Conservation (phyloP, 257 asterid species). For the Buddleja alternifolia region DNA sequence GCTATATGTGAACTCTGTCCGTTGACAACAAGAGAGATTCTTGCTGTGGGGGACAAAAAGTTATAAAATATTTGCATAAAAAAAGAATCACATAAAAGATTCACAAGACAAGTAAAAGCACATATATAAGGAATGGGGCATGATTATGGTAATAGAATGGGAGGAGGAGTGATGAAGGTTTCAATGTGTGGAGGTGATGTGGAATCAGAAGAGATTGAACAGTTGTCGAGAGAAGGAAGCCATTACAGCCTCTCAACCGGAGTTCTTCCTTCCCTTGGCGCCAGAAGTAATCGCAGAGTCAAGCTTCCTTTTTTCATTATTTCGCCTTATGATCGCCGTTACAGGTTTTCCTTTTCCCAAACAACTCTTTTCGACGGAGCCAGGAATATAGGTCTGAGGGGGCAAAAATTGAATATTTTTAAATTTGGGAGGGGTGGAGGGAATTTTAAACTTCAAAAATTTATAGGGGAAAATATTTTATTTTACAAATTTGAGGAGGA, state of each 20-base stretch:
- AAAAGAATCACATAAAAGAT: too few relatives aligned
- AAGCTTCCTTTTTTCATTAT: conserved; percentile 48
- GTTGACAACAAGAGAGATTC: too few relatives aligned
- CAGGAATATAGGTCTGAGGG: too few relatives aligned
- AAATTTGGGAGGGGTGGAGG: too few relatives aligned
- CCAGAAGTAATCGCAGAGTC: conserved; percentile 38
- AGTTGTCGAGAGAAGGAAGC: conserved; percentile 49
- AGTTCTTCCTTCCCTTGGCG: conserved; percentile 64
- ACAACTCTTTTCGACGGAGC: background rate
- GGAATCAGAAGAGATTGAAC: conserved; percentile 36
- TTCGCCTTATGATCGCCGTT: conserved; percentile 59
- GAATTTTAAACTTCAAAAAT: too few relatives aligned
- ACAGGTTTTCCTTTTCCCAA: conserved; percentile 41
- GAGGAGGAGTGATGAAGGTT: conserved; percentile 28
- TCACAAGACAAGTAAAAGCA: too few relatives aligned
- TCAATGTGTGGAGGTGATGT: conserved; percentile 41
- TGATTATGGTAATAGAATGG: conserved; percentile 5
- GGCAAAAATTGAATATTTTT: too few relatives aligned
- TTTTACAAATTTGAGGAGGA: too few relatives aligned
- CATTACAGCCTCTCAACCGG: conserved; percentile 51
- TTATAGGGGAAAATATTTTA: too few relatives aligned
- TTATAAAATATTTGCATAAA: too few relatives aligned
- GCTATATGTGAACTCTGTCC: too few relatives aligned
- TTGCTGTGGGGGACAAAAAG: too few relatives aligned
- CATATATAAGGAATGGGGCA: conserved; percentile 28